Percentiles rank a stretch among this genome's conserved stretches.
These are phyloP conservation scores for Penicillium sp. DNA, from an alignment of 2,329 filamentous ascomycete genomes.

Conservation along the genomic window DNA sequence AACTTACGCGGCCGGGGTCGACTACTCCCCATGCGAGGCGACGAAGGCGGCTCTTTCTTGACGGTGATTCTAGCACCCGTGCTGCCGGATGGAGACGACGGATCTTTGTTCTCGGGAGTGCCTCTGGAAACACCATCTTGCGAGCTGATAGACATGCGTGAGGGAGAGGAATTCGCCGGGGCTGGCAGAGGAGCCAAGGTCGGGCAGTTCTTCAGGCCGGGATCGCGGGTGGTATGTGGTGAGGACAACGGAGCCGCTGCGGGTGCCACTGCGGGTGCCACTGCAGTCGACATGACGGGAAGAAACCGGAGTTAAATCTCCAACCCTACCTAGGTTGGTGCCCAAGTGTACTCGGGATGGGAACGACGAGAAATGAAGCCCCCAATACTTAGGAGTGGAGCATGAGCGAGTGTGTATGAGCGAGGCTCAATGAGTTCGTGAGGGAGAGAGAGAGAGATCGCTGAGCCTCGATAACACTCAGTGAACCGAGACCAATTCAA, in stretches of 20 bases:
- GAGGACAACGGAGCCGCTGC: slow-evolving; percentile 43
- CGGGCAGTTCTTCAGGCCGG: slow-evolving; percentile 44
- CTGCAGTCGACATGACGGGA: slow-evolving; percentile 46
- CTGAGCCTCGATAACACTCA: neutral
- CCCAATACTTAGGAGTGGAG: slow-evolving; percentile 4
- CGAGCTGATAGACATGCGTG: slow-evolving; percentile 29
- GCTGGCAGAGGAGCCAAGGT: slow-evolving; percentile 36
- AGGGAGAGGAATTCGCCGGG: slow-evolving; percentile 34
- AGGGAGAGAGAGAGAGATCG: neutral
- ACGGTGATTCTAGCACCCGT: slow-evolving; percentile 76
- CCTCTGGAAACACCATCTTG: slow-evolving; percentile 35
- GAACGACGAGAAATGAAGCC: neutral
- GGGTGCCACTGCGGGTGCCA: slow-evolving; percentile 47
- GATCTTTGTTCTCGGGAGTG: slow-evolving; percentile 36
- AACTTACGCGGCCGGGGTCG: slow-evolving; percentile 45
- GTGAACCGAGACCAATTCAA: neutral
- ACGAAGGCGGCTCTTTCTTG: slow-evolving; percentile 86
- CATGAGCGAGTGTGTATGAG: slow-evolving; percentile 7
- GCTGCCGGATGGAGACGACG: slow-evolving; percentile 45
- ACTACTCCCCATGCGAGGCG: slow-evolving; percentile 62
- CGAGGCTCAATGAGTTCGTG: neutral
- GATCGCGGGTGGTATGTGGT: slow-evolving; percentile 42
- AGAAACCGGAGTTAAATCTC: neutral
- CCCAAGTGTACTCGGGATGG: too few species aligned
- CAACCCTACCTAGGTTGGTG: neutral